These are phyloP conservation scores for Macrolepiota albuminosa DNA, from an alignment of 768 basidiomycete genomes.

Conservation along the genomic window DNA sequence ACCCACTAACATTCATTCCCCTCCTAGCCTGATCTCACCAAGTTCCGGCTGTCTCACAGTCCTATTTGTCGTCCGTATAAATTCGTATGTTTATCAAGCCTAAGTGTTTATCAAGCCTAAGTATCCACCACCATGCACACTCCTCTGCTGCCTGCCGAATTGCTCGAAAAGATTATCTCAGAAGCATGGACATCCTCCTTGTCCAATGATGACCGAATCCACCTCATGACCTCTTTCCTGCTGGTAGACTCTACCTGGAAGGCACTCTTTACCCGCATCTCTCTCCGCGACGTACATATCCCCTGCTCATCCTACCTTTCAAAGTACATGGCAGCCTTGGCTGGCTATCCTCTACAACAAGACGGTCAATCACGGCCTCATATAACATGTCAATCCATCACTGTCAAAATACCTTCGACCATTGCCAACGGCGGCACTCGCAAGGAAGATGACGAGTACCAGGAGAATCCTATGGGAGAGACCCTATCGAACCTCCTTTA, in stretches of 20 bases:
- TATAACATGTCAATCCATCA: constrained; percentile 7
- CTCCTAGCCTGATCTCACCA: background rate
- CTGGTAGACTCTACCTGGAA: constrained; percentile 26
- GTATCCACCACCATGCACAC: background rate
- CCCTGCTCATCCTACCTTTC: constrained; percentile 20
- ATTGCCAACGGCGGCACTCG: background rate
- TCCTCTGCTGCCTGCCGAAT: constrained; percentile 3
- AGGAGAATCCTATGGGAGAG: constrained; percentile 12
- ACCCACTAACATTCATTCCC: too few relatives aligned
- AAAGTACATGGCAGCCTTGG: constrained; percentile 9
- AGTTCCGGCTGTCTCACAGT: constrained; percentile 1
- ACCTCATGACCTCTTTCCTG: constrained; percentile 24
- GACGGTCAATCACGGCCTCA: constrained; percentile 1
- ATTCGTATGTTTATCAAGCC: background rate
- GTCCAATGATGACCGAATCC: constrained; percentile 22
- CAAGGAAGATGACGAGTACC: background rate
- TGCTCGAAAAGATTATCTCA: constrained; percentile 20
- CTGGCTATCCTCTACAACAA: constrained; percentile 4
- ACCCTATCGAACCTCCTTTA: constrained; percentile 18
- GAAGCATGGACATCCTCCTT: constrained; percentile 26
- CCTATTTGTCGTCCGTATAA: background rate
- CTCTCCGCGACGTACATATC: constrained; percentile 28
- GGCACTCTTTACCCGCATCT: constrained; percentile 23
- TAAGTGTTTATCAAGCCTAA: background rate
- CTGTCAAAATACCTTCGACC: constrained; percentile 8